These are phyloP conservation scores for Phytophthora pinifolia DNA, from an alignment of 352 stramenopile species.

Conservation along the genomic window DNA sequence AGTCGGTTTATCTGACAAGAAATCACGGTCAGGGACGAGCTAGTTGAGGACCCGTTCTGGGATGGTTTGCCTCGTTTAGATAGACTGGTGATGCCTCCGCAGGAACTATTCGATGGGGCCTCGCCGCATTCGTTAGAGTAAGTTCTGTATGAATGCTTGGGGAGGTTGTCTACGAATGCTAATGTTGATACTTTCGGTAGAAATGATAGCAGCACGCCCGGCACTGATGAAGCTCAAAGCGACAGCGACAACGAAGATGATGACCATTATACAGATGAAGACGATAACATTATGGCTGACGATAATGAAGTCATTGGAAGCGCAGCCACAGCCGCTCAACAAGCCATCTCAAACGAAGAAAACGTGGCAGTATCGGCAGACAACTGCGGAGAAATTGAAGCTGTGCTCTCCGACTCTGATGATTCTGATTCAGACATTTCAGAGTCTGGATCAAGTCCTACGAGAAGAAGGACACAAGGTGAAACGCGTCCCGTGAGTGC, in stretches of 20 bases:
- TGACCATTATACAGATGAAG: neutral
- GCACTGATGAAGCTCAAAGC: slow-evolving; percentile 1
- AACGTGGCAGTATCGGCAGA: neutral
- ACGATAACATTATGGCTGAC: neutral
- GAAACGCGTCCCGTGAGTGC: slow-evolving; percentile 21
- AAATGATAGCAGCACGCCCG: neutral
- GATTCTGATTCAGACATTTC: slow-evolving; percentile 2
- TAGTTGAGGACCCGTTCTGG: slow-evolving; percentile 79
- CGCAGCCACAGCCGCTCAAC: neutral
- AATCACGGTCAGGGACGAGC: slow-evolving; percentile 46
- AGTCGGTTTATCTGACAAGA: slow-evolving; percentile 12
- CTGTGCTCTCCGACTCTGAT: neutral
- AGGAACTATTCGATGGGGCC: slow-evolving; percentile 57
- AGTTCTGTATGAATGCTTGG: neutral
- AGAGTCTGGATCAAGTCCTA: neutral
- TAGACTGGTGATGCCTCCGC: slow-evolving; percentile 46
- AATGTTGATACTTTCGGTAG: slow-evolving; percentile 1
- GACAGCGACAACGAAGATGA: slow-evolving; percentile 1
- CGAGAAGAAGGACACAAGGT: neutral
- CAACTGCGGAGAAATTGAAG: neutral
- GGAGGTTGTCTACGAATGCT: neutral
- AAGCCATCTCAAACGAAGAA: slow-evolving; percentile 3
- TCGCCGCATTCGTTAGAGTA: slow-evolving; percentile 12
- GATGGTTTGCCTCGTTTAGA: slow-evolving; percentile 24
- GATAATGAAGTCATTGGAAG: neutral